Percentiles rank a stretch among this genome's conserved stretches.
Conservation (phyloP, 225 moss, liverwort and hornwort species). For the Thuidium tamariscinum region DNA sequence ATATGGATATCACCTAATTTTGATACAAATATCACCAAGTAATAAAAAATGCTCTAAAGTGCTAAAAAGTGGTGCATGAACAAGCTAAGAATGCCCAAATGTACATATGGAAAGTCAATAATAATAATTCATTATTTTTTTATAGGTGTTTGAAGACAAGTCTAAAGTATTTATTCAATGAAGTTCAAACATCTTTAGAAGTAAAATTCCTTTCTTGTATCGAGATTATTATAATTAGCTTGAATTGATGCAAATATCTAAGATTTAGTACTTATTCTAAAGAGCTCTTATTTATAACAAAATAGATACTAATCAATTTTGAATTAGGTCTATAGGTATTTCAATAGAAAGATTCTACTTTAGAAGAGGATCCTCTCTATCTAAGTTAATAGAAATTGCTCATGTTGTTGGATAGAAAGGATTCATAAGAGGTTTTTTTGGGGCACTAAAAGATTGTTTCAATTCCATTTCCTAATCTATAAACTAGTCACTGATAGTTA, state of each 20-base stretch:
- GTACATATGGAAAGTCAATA: not conserved
- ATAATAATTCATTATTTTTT: not conserved
- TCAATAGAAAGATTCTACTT: not conserved
- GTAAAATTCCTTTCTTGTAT: not conserved
- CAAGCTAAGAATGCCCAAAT: not conserved
- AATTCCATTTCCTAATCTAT: too few relatives aligned
- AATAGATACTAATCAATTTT: not conserved
- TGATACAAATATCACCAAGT: not conserved
- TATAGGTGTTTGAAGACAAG: fast-evolving
- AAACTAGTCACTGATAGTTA: too few relatives aligned
- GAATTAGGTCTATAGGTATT: not conserved
- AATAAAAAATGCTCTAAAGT: not conserved
- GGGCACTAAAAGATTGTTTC: too few relatives aligned
- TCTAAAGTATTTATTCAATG: not conserved
- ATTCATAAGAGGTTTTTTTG: too few relatives aligned
- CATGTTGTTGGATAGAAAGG: fast-evolving
- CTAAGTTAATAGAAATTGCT: fast-evolving
- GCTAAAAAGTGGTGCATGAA: not conserved
- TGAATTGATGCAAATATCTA: not conserved
- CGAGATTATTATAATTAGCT: not conserved
- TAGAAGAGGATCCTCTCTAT: fast-evolving
- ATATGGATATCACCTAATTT: fast-evolving
- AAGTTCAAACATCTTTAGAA: not conserved
- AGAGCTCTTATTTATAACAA: not conserved
- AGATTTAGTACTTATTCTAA: not conserved